Evolutionary conservation across 768 basidiomycete genomes (phyloP), one percentile per base, ranked within the genome.

Genomic region (Pisolithus tinctorius): DNA sequence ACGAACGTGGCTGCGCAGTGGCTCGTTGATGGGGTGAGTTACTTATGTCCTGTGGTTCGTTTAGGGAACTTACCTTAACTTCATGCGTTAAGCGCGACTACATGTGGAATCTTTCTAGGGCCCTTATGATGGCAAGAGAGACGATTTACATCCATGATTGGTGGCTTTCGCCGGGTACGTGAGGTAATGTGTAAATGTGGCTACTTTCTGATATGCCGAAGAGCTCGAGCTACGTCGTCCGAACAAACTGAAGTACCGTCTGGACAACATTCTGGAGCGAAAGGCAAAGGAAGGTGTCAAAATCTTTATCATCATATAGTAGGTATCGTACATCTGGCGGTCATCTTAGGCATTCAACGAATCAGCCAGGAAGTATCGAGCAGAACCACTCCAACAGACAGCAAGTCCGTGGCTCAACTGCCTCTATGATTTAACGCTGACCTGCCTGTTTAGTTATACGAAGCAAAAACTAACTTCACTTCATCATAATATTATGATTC

Each of bases 261-360:
- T 99, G 11, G 95, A 99, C 70, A 75, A 74, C 27, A 71, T 99
- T 27, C 71, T 99, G 29, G 84, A 95, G 63, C 75, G 85, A 48
- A 99, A 97, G 60, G 96, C 95, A 0, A 86, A 84, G 57, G 90
- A 95, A 67, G 95, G 95, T 4, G 93, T 99, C 42, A 94, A 94
- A 74, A 86, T 99, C 48, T 89, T 88, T 67, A 81, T 99, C 53
- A 95, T 99, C 63, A 74, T 98, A 52, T 97, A 97, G 90, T 90
- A 59, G 62, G 87, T 64, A 14, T 48, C 37, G 34, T 30, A 16
- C 25, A 26, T 30, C 45, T 10, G 31, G 43, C 41, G 11, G 41
- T n/a, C 37, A n/a, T 6, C 20, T 38, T 9, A 16, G 49, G 14
- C 45, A 26, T 36, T 56, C 47, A 55, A 58, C 20, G 7, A 2